Conservation (phyloP, 78 protist genomes). For the Neovahlkampfia damariscottae region DNA sequence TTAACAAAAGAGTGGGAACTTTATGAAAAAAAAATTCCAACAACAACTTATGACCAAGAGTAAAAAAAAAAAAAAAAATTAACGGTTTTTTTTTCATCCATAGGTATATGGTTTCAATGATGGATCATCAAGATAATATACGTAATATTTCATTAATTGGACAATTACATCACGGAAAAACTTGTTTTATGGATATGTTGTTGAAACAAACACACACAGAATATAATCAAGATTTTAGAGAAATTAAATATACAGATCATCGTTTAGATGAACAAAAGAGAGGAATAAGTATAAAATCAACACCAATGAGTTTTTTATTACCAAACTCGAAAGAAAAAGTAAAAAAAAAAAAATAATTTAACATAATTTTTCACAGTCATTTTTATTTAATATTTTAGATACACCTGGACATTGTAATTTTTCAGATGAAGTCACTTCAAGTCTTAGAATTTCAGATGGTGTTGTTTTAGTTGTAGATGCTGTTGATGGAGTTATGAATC, state of each 20-base stretch:
- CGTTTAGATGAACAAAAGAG: constrained; percentile 83
- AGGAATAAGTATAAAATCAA: constrained; percentile 68
- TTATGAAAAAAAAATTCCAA: constrained; percentile 30
- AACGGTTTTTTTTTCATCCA: constrained; percentile 24
- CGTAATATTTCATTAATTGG: constrained; percentile 87
- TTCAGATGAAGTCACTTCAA: constrained; percentile 69
- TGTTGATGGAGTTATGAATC: constrained; percentile 85
- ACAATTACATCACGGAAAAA: constrained; percentile 86
- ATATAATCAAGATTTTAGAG: neutral
- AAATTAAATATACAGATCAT: constrained; percentile 82
- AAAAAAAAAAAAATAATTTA: too few relatives aligned
- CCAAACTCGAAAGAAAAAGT: constrained; percentile 25
- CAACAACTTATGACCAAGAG: constrained; percentile 21
- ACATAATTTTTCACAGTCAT: too few relatives aligned
- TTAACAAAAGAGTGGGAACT: constrained; percentile 22
- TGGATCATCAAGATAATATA: constrained; percentile 49
- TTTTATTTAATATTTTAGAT: constrained; percentile 83
- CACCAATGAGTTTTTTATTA: constrained; percentile 84
- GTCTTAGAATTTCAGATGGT: constrained; percentile 84
- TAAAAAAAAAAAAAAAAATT: too few relatives aligned
- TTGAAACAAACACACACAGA: constrained; percentile 68
- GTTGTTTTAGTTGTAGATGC: constrained; percentile 87
- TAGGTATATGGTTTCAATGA: constrained; percentile 35
- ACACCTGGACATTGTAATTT: constrained; percentile 96
- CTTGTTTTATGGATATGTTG: constrained; percentile 77